Evolutionary conservation across 495 filamentous ascomycete genomes (phyloP).

Genomic region (Hyaloscypha bicolor): DNA sequence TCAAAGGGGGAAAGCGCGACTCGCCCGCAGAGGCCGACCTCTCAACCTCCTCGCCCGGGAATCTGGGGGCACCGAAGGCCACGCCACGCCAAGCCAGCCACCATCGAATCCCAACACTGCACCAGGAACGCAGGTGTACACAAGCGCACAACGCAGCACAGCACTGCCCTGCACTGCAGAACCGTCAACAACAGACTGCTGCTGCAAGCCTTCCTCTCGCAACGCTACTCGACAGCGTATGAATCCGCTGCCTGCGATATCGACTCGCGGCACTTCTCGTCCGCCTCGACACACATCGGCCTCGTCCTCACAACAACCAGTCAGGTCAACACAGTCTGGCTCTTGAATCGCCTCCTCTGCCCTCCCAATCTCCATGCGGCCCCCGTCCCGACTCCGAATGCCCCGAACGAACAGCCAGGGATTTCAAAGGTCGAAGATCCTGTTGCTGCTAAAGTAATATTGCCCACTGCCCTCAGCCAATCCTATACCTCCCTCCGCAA

Average conservation of each 20-base stretch:
- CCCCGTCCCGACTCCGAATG: background rate
- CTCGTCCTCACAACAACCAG: too few species aligned
- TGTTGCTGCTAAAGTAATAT: constrained; percentile 16
- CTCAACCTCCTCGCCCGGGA: background rate
- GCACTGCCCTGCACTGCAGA: background rate
- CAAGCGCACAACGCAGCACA: background rate
- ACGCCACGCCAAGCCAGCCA: background rate
- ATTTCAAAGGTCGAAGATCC: constrained; percentile 6
- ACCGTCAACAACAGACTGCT: background rate
- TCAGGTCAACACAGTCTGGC: too few species aligned
- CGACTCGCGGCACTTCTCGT: background rate
- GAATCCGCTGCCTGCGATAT: background rate
- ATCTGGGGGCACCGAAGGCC: background rate
- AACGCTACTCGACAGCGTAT: background rate
- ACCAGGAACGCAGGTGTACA: background rate
- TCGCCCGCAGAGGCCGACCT: background rate
- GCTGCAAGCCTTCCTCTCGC: background rate
- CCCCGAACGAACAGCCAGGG: background rate
- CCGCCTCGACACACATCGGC: background rate
- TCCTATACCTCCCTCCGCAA: constrained; percentile 19
- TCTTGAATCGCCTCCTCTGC: background rate
- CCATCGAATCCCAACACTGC: background rate
- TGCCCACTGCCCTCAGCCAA: constrained; percentile 14
- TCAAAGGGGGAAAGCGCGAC: background rate
- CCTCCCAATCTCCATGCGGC: background rate